Evolutionary conservation across 1,284 basidiomycete species (phyloP), one percentile per base, ranked within the genome.

Genomic region (Heterobasidion annosum): DNA sequence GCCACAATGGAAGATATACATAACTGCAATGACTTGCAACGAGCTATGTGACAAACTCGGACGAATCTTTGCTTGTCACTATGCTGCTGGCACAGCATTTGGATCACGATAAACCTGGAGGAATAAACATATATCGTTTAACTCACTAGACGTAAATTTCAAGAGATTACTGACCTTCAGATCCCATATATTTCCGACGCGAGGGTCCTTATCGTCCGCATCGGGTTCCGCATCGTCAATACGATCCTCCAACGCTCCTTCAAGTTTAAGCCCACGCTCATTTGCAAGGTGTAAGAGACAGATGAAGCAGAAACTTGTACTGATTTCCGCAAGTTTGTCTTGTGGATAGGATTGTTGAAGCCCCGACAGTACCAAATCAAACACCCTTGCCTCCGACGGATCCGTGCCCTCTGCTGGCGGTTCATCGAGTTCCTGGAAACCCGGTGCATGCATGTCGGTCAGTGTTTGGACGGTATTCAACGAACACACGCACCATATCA

Each of bases 241-340:
- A 15, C 60, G 65, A 50, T 63, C 65, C 35, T 68, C 65, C 57
- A 71, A 72, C 13, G 71, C 70, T 3, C 73, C 72, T 68, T 91
- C 87, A 45, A 95, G 77, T 64, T 85, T 88, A 47, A 98, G 75
- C 1, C 95, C 95, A 65, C 93, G 91, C 67, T 98, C 94, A 66
- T 98, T 97, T 47, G 94, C 95, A 44, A 99, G 76, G 73, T 98
- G 94, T 35, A 97, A 73, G 37, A 99, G 73, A 66, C 96, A 99
- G 68, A 99, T 99, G 75, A 99, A 99, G 70, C 96, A 99, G 82
- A 98, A 99, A 58, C 93, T 97, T 8, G 97, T 99, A 67, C 93
- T 97, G 68, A 99, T 98, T 63, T 99, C 97, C 48, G 90, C 85
- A 87, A 99, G 90, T 75, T 95, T 97, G 47, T 98, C 93, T 57